phyloP scores from a whole-genome alignment of 768 basidiomycete genomes.

The Sporobolomyces phaffii region DNA sequence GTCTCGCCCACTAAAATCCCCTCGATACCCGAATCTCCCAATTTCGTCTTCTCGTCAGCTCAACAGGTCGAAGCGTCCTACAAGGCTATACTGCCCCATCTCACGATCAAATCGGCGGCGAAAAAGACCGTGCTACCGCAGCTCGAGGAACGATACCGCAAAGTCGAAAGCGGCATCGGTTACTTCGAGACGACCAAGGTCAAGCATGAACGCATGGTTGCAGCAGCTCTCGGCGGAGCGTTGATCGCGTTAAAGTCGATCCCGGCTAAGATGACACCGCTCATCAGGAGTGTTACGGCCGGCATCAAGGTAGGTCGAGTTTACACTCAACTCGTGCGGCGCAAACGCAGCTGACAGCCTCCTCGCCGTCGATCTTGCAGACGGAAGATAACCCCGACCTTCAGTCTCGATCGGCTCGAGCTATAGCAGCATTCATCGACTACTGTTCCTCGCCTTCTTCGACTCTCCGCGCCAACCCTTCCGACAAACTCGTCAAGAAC shows the following conservation, averaged over 20 bases:
- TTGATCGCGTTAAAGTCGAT: constrained; percentile 78
- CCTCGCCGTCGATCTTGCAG: constrained; percentile 52
- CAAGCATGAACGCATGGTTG: constrained; percentile 78
- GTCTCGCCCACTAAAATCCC: constrained; percentile 74
- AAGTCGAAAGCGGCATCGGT: constrained; percentile 64
- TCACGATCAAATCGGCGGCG: constrained; percentile 56
- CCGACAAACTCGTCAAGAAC: constrained; percentile 94
- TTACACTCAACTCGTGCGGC: too few species aligned
- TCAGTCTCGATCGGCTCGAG: constrained; percentile 76
- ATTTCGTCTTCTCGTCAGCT: constrained; percentile 51
- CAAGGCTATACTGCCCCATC: constrained; percentile 63
- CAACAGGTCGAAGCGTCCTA: constrained; percentile 65
- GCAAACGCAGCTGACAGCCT: too few species aligned
- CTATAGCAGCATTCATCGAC: constrained; percentile 80
- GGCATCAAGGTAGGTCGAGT: constrained; percentile 72
- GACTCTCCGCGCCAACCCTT: constrained; percentile 68
- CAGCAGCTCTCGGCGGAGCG: constrained; percentile 82
- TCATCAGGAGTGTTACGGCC: constrained; percentile 95
- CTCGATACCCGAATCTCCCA: constrained; percentile 60
- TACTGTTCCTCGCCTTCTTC: constrained; percentile 61
- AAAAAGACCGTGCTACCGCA: constrained; percentile 69
- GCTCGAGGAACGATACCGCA: constrained; percentile 68
- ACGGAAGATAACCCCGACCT: constrained; percentile 82
- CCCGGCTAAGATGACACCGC: constrained; percentile 88
- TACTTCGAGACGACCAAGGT: constrained; percentile 74